Conservation (phyloP, 805 yeast genomes). For the Candida manassasensis region DNA sequence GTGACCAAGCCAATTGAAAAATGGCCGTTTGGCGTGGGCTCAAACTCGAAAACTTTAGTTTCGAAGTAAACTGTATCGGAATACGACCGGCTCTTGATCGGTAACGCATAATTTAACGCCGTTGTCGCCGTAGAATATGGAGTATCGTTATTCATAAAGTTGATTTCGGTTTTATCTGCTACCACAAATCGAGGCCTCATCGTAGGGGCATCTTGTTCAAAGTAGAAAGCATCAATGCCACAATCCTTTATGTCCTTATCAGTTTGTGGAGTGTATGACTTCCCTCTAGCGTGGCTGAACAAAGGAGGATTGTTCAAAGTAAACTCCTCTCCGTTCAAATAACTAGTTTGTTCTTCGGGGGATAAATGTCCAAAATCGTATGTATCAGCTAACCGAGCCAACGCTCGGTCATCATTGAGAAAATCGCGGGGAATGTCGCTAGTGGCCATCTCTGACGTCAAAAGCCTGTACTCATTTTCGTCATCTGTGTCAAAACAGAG, state of each 20-base stretch:
- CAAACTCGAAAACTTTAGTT: slow-evolving; percentile 34
- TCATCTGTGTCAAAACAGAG: slow-evolving; percentile 1
- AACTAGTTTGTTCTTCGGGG: slow-evolving; percentile 39
- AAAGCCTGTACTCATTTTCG: slow-evolving; percentile 3
- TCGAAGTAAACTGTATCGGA: slow-evolving; percentile 60
- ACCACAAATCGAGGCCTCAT: slow-evolving; percentile 32
- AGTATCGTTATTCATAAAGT: slow-evolving; percentile 31
- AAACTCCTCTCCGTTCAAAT: slow-evolving; percentile 33
- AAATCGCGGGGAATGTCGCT: slow-evolving; percentile 32
- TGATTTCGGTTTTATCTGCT: slow-evolving; percentile 36
- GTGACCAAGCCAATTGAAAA: slow-evolving; percentile 66
- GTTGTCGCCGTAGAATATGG: slow-evolving; percentile 39
- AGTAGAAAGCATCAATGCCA: slow-evolving; percentile 38
- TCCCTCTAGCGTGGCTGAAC: slow-evolving; percentile 28
- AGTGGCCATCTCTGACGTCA: neutral
- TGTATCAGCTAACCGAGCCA: slow-evolving; percentile 30
- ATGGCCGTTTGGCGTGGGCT: slow-evolving; percentile 36
- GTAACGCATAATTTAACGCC: slow-evolving; percentile 35
- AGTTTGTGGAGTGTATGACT: slow-evolving; percentile 25
- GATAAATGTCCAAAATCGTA: slow-evolving; percentile 32
- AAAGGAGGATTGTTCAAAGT: slow-evolving; percentile 27
- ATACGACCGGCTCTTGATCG: slow-evolving; percentile 27
- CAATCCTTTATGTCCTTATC: slow-evolving; percentile 28
- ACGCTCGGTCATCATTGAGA: slow-evolving; percentile 36
- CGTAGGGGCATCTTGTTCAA: slow-evolving; percentile 30